Evolutionary conservation across 2,329 filamentous ascomycete genomes (phyloP).

Genomic region (Trichocomaceae sp.): DNA sequence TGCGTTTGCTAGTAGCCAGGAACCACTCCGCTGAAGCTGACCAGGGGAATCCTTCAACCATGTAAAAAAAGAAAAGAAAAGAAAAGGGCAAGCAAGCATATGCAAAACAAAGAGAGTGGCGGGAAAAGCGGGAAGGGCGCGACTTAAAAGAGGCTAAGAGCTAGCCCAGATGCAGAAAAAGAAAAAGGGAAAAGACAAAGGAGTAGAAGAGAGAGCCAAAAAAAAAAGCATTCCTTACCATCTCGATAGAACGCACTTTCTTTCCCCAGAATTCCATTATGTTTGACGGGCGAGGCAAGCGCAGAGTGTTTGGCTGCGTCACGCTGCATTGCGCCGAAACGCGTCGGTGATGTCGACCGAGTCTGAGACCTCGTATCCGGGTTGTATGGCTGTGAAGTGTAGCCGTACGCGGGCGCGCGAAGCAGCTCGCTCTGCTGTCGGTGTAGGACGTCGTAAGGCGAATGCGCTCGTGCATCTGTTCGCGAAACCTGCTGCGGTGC

Average conservation of each 20-base stretch:
- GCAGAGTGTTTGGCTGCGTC: slow-evolving; percentile 19
- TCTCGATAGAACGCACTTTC: slow-evolving; percentile 21
- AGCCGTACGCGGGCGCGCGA: slow-evolving; percentile 7
- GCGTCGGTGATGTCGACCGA: slow-evolving; percentile 14
- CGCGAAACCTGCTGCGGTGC: slow-evolving; percentile 14
- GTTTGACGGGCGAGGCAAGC: slow-evolving; percentile 18
- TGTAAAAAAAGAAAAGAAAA: no score
- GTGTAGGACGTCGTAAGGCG: slow-evolving; percentile 17
- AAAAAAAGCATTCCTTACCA: slow-evolving; percentile 20
- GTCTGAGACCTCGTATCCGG: slow-evolving; percentile 10
- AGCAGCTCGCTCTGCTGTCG: slow-evolving; percentile 16
- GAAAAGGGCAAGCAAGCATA: no score
- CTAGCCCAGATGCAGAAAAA: background rate
- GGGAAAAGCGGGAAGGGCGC: slow-evolving; percentile 3
- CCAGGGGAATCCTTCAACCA: no score
- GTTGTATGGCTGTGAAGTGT: slow-evolving; percentile 8
- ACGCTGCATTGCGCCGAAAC: slow-evolving; percentile 20
- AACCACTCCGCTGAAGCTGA: no score
- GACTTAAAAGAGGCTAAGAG: no score
- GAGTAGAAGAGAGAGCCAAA: background rate
- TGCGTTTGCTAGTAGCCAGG: background rate
- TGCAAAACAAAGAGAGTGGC: background rate
- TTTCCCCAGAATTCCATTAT: slow-evolving; percentile 16
- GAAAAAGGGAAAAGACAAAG: background rate
- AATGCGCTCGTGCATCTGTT: slow-evolving; percentile 19